These are phyloP conservation scores for Mucor lusitanicus DNA, from an alignment of 371 early-diverging fungal genomes.

Conservation along the genomic window DNA sequence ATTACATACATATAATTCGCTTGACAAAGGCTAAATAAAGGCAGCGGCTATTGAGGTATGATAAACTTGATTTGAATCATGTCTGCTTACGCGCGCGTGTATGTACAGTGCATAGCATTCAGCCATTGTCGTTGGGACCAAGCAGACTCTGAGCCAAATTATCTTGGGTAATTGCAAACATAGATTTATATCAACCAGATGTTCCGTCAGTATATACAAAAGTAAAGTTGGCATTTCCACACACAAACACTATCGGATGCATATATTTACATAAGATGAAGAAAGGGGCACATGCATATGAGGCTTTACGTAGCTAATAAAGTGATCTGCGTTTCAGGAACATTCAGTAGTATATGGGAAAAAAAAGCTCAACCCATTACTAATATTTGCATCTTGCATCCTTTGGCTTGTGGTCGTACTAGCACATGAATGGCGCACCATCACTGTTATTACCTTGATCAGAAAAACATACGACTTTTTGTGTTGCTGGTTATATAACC, in stretches of 20 bases:
- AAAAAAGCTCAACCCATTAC: not conserved
- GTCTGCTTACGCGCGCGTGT: too few relatives aligned
- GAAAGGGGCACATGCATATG: not conserved
- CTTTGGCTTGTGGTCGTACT: not conserved
- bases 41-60: not conserved
- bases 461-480: too few relatives aligned
- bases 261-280: too few relatives aligned
- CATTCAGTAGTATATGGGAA: not conserved
- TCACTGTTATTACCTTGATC: not conserved
- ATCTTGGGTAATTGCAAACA: too few relatives aligned
- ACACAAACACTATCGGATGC: too few relatives aligned
- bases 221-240: too few relatives aligned
- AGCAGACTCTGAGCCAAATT: too few relatives aligned
- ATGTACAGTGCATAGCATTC: too few relatives aligned
- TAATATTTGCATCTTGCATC: not conserved
- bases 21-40: not conserved
- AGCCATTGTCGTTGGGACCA: too few relatives aligned
- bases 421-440: not conserved
- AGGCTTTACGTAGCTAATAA: not conserved
- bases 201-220: too few relatives aligned
- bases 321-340: not conserved
- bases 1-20: not conserved
- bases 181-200: too few relatives aligned
- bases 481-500: not conserved
- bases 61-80: not conserved